phyloP scores from a whole-genome alignment of 2,329 filamentous ascomycete species.

The Dryadomyces quercus-mongolicae region DNA sequence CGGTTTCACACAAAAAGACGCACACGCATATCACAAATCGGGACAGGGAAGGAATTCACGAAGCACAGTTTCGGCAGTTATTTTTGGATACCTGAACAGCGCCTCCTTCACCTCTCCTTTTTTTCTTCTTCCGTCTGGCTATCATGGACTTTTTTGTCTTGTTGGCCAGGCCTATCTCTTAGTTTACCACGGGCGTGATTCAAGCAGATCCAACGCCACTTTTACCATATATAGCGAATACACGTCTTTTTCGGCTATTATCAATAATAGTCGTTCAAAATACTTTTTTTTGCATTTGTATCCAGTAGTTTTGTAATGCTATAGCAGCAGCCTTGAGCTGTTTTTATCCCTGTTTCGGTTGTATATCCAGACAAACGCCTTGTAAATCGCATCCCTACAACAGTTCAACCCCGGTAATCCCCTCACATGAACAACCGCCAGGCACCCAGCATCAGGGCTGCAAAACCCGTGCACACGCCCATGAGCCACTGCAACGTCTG shows the following conservation, averaged over 20 bases:
- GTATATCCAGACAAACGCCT: too few species aligned
- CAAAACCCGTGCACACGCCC: conserved; percentile 62
- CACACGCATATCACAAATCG: too few species aligned
- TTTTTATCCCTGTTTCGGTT: neutral
- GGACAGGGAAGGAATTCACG: neutral
- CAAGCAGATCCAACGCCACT: neutral
- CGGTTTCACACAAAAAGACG: too few species aligned
- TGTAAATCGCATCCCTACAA: too few species aligned
- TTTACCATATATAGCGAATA: neutral
- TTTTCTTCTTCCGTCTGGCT: neutral
- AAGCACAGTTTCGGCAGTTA: neutral
- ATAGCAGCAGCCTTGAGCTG: neutral
- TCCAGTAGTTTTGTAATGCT: neutral
- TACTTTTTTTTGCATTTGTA: too few species aligned
- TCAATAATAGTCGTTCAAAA: neutral
- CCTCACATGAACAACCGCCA: conserved; percentile 55
- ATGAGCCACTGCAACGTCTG: conserved; percentile 97
- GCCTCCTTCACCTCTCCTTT: neutral
- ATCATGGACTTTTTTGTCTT: too few species aligned
- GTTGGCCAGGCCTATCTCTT: neutral
- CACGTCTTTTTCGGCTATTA: neutral
- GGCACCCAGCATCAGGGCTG: conserved; percentile 54
- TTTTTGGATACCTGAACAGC: neutral
- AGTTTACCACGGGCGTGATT: neutral
- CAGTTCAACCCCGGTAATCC: too few species aligned